phyloP scores from a whole-genome alignment of 1,139 yeast genomes.

The Sugiyamaella pinicola region DNA sequence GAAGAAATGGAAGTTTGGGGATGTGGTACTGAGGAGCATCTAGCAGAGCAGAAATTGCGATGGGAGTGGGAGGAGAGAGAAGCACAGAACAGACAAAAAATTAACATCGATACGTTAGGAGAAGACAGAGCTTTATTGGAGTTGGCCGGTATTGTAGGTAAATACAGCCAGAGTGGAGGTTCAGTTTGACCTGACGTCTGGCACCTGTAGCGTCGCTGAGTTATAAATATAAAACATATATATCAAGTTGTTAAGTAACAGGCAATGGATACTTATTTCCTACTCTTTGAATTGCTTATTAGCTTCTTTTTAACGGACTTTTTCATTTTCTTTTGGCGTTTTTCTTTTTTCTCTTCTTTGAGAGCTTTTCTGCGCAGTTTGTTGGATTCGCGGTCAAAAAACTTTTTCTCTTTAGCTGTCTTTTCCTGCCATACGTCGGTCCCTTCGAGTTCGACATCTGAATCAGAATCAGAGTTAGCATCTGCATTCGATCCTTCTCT shows the following conservation, averaged over 20 bases:
- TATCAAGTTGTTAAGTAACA: no score
- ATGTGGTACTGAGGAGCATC: conserved; percentile 72
- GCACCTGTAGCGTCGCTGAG: no score
- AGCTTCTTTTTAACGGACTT: conserved; percentile 78
- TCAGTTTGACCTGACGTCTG: conserved; percentile 40
- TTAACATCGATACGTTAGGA: conserved; percentile 64
- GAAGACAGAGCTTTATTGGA: conserved; percentile 87
- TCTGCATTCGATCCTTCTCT: conserved; percentile 35
- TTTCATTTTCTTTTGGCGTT: conserved; percentile 87
- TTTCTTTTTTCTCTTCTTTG: conserved; percentile 82
- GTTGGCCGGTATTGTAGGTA: conserved; percentile 88
- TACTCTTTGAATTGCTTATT: conserved; percentile 36
- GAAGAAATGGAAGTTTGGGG: conserved; percentile 92
- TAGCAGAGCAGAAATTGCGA: conserved; percentile 70
- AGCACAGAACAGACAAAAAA: conserved; percentile 72
- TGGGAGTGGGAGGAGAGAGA: conserved; percentile 95
- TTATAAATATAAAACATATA: no score
- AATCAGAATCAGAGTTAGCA: conserved; percentile 39
- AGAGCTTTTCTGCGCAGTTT: conserved; percentile 82
- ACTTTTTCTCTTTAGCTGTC: conserved; percentile 59
- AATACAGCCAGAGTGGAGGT: conserved; percentile 64
- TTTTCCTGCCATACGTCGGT: conserved; percentile 51
- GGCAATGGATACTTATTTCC: conserved; percentile 23
- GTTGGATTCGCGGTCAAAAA: conserved; percentile 82
- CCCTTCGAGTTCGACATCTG: conserved; percentile 45